Conservation (phyloP, 2,329 filamentous ascomycete genomes). For the Colletotrichum sp. region DNA sequence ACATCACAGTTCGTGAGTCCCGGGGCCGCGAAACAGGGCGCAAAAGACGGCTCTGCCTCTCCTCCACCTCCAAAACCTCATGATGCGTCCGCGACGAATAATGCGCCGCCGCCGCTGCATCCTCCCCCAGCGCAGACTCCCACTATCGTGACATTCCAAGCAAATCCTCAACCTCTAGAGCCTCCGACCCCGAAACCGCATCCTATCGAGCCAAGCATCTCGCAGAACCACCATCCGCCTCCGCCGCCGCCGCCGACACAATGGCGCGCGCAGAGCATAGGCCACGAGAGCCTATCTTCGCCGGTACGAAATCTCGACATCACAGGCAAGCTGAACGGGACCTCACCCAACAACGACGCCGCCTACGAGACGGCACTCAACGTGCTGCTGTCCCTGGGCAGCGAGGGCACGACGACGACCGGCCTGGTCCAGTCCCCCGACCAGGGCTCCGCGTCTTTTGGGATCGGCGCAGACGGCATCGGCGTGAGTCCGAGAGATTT, state of each 20-base stretch:
- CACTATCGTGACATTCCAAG: background rate
- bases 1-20: conserved; percentile 12
- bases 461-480: background rate
- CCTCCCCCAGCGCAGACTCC: background rate
- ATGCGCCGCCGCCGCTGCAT: background rate
- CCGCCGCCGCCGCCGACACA: background rate
- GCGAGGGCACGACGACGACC: conserved; percentile 15
- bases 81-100: background rate
- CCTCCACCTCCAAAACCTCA: background rate
- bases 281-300: background rate
- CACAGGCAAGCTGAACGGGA: background rate
- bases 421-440: background rate
- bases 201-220: background rate
- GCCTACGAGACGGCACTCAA: conserved; percentile 37
- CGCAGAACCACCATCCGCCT: background rate
- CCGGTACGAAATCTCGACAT: background rate
- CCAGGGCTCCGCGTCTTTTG: background rate
- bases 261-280: conserved; percentile 3
- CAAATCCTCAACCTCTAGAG: background rate
- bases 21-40: background rate
- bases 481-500: background rate
- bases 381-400: conserved; percentile 37
- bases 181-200: background rate
- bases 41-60: background rate
- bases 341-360: background rate